phyloP scores from a whole-genome alignment of 2,329 filamentous ascomycete genomes.

The Colletotrichum agaves region DNA sequence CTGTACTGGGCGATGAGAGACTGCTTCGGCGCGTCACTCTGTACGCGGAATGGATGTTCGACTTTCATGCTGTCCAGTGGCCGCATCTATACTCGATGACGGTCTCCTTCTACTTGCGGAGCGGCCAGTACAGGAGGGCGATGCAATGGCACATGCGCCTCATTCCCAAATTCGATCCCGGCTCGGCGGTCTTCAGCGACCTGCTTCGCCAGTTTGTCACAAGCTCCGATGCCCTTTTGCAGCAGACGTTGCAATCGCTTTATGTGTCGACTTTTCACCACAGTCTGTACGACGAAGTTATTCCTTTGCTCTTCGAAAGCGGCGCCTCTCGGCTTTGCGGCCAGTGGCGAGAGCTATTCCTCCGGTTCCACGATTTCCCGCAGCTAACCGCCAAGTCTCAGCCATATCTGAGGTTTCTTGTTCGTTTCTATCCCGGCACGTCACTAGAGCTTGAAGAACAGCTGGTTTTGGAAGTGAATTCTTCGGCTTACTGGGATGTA shows the following conservation, averaged over 20 bases:
- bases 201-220: constrained; percentile 57
- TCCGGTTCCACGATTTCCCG: constrained; percentile 55
- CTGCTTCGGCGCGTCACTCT: constrained; percentile 48
- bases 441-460: constrained; percentile 52
- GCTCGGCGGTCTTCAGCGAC: constrained; percentile 52
- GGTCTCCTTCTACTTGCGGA: constrained; percentile 55
- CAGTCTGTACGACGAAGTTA: constrained; percentile 60
- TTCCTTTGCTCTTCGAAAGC: constrained; percentile 61
- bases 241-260: constrained; percentile 55
- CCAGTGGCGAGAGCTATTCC: constrained; percentile 58
- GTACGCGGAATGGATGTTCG: constrained; percentile 57
- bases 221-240: constrained; percentile 49
- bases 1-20: constrained; percentile 42
- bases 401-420: constrained; percentile 61
- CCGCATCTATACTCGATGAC: constrained; percentile 61
- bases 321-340: constrained; percentile 57
- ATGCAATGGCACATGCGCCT: constrained; percentile 61
- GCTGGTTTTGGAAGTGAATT: constrained; percentile 33
- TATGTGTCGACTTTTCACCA: constrained; percentile 58
- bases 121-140: constrained; percentile 50
- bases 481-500: constrained; percentile 12
- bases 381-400: constrained; percentile 49
- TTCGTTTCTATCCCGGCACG: constrained; percentile 56
- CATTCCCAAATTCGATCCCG: constrained; percentile 54
- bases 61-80: constrained; percentile 55